Conservation (phyloP, 441 rosid species). For the Kokia cookei region DNA sequence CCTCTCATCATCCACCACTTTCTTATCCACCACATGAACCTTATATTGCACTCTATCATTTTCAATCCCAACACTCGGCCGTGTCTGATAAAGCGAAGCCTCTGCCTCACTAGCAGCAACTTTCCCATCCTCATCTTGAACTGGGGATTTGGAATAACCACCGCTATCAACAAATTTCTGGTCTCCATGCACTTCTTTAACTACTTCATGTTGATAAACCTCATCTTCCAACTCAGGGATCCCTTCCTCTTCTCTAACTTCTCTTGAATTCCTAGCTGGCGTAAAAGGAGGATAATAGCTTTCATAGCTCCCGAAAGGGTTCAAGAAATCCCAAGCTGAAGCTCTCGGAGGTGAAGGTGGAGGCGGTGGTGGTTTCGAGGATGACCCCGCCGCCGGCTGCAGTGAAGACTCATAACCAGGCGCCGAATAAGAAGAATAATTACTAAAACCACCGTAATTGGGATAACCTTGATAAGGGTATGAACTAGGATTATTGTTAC, state of each 20-base stretch:
- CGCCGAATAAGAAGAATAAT: constrained; percentile 23
- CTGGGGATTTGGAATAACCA: constrained; percentile 12
- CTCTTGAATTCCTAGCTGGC: constrained; percentile 70
- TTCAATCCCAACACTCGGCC: constrained; percentile 48
- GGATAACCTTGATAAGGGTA: constrained; percentile 21
- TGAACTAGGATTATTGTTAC: constrained; percentile 12
- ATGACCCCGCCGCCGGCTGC: constrained; percentile 17
- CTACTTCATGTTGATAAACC: constrained; percentile 55
- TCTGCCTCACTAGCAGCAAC: constrained; percentile 31
- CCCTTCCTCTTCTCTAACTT: constrained; percentile 86
- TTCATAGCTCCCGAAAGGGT: constrained; percentile 49
- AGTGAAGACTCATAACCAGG: constrained; percentile 31
- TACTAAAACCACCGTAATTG: constrained; percentile 23
- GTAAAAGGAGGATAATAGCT: constrained; percentile 38
- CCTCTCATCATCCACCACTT: constrained; percentile 49
- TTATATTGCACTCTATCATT: constrained; percentile 36
- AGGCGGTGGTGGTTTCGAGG: constrained; percentile 61
- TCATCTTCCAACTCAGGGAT: constrained; percentile 96
- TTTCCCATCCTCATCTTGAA: constrained; percentile 23
- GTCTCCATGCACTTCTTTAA: constrained; percentile 60
- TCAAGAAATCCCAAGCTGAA: constrained; percentile 78
- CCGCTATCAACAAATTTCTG: constrained; percentile 33
- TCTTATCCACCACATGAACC: constrained; percentile 63
- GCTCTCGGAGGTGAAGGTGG: constrained; percentile 77
- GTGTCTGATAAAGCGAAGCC: constrained; percentile 49